Base-by-base conservation (phyloP, 352 stramenopile species). In the Pythium guiyangense region DNA sequence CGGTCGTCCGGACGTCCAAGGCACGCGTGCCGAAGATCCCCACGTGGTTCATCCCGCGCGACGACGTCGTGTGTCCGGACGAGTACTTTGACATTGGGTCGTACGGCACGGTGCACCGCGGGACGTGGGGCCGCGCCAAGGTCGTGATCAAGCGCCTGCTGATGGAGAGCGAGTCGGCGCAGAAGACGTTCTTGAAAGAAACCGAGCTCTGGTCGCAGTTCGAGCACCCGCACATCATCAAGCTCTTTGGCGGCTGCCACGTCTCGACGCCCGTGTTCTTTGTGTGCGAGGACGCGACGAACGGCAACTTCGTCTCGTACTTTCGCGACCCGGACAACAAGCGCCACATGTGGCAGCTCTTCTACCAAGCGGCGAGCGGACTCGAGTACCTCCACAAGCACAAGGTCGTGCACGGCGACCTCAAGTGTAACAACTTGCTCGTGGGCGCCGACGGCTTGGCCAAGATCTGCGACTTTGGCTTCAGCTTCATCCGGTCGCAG, bases 361-460 rank as follows among this genome's bases (percentile, higher is more conserved):
- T 85, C 25, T 67, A 77, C 45, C 67, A 84, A 40, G 66, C 65
- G 1, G 67, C 70, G 0, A 25, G 79, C 20, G 84, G 77, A 0
- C 53, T 94, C 9, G 22, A 55, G 37, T 91, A 77, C 66, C 45
- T 94, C 11, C 79, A 94, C 57, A 44, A 46, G n/a, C 34, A 66
- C 27, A 68, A 74, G 39, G 67, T 89, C 25, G 67, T 97, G 15
- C 88, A 96, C 53, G 77, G 87, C 22, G 86, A 97, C 51, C 68
- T 43, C 37, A 43, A 43, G 37, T 43, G 37, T 14, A 70, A 59
- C 54, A 73, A 73, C 18, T 57, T 73, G 2, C 48, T 76, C 6
- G 65, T 76, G 2, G 62, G 69, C n/a, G 51, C 48, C 11, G 69
- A 73, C 54, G 49, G 59, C 1, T 48, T 55, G 25, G 62, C 62